Evolutionary conservation across 331 rosid genomes (phyloP), one percentile per base, ranked within the genome.

Genomic region (Spiraea crenata): DNA sequence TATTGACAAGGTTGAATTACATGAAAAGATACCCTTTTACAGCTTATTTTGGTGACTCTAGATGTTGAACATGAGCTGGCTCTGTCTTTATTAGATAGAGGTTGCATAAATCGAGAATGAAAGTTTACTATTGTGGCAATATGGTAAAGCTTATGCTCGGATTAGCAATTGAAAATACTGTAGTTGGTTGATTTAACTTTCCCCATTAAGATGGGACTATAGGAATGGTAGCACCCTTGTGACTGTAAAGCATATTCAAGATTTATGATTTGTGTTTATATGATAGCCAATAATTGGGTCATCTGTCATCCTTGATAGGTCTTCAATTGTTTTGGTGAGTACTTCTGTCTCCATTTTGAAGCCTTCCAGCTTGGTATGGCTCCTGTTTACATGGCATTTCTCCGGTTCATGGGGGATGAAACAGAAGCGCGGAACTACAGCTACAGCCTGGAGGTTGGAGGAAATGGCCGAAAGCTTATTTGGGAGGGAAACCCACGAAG

Each of bases 291-390:
- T 68, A 59, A 72, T 66, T 61, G 65, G 63, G 74, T 65, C 69
- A 41, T 34, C 56, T 71, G 14, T 40, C 55, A 47, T 62, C 67
- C 46, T 55, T 75, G 70, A 47, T 71, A 89, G 95, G 95, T 89
- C 45, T 89, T 89, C 88, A 81, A 86, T 74, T 89, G 95, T 67
- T 89, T 89, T 71, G 96, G 96, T 64, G 86, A 86, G 77, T 89
- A 89, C 66, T 89, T 89, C 62, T 89, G 95, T 74, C 95, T 89
- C 74, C 95, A 89, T 79, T 89, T 89, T 17, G 96, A 89, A 78
- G 96, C 96, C 64, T 89, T 86, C 81, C 96, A 89, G 82, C 92
- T 89, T 4, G 96, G 92, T 65, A 79, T 81, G 88, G 92, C 90
- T 63, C 92, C 95, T 1, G 95, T 84, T 54, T 88, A 88, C 77